Conservation (phyloP, 2,329 filamentous ascomycete genomes). For the Lomentospora prolificans region DNA sequence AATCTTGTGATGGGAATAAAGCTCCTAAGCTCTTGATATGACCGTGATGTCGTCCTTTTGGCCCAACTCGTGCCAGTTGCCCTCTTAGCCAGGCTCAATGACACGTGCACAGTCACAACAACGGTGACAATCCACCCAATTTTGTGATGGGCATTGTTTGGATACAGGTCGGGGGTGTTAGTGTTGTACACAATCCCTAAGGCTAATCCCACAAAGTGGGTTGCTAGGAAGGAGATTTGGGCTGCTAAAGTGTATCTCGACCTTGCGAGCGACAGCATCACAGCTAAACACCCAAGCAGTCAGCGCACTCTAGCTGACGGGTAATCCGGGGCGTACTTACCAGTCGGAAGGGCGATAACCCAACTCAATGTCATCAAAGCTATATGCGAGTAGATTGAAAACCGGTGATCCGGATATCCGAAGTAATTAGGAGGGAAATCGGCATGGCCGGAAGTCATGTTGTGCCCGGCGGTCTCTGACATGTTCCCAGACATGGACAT, state of each 20-base stretch:
- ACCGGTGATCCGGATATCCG: slow-evolving; percentile 38
- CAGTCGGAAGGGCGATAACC: slow-evolving; percentile 62
- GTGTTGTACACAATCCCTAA: slow-evolving; percentile 65
- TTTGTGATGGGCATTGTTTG: slow-evolving; percentile 79
- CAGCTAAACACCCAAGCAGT: too few species aligned
- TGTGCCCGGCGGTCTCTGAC: slow-evolving; percentile 11
- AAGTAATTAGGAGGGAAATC: slow-evolving; percentile 48
- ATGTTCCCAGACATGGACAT: slow-evolving; percentile 11
- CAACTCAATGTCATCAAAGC: slow-evolving; percentile 60
- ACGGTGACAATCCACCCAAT: slow-evolving; percentile 77
- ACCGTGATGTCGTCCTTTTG: not conserved
- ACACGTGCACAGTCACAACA: slow-evolving; percentile 58
- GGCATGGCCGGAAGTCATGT: slow-evolving; percentile 14
- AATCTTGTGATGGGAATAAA: slow-evolving; percentile 55
- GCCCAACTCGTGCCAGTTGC: slow-evolving; percentile 32
- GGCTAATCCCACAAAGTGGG: slow-evolving; percentile 55
- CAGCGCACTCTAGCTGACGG: too few species aligned
- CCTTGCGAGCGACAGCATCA: slow-evolving; percentile 76
- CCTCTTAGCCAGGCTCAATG: slow-evolving; percentile 55
- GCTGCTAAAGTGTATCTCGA: slow-evolving; percentile 62
- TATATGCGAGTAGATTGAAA: slow-evolving; percentile 60
- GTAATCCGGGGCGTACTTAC: too few species aligned
- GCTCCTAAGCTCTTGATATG: slow-evolving; percentile 18
- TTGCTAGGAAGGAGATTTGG: slow-evolving; percentile 58
- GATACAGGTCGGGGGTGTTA: slow-evolving; percentile 76